Conservation (phyloP, 805 yeast species). For the Clavispora asparagi region DNA sequence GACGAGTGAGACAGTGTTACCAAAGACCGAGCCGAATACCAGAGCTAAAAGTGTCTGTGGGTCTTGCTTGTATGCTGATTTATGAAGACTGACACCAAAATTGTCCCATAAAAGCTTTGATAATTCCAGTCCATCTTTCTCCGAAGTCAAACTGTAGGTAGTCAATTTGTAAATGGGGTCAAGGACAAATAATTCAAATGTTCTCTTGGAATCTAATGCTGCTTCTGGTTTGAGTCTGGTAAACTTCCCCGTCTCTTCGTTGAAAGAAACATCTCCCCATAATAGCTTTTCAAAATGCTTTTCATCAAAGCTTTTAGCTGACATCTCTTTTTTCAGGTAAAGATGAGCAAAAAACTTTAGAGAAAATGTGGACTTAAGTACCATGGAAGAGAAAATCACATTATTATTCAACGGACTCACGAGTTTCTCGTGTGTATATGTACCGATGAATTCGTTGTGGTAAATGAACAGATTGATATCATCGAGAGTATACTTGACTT, state of each 20-base stretch:
- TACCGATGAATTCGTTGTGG: constrained; percentile 21
- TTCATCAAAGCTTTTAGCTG: constrained; percentile 12
- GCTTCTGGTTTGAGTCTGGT: neutral
- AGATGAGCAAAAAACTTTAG: constrained; percentile 56
- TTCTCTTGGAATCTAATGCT: constrained; percentile 13
- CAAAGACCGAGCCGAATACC: constrained; percentile 53
- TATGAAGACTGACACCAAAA: constrained; percentile 42
- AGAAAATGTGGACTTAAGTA: constrained; percentile 59
- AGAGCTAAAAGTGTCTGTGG: constrained; percentile 52
- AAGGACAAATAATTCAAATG: constrained; percentile 63
- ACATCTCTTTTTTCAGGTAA: constrained; percentile 27
- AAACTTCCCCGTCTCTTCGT: constrained; percentile 41
- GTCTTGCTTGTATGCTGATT: constrained; percentile 44
- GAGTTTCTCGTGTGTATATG: constrained; percentile 21
- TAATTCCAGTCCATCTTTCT: constrained; percentile 34
- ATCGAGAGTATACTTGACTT: constrained; percentile 55
- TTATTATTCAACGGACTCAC: constrained; percentile 62
- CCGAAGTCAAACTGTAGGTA: constrained; percentile 53
- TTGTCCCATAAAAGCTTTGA: constrained; percentile 40
- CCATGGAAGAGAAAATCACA: constrained; percentile 70
- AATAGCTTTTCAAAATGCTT: constrained; percentile 47
- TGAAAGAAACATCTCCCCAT: constrained; percentile 74
- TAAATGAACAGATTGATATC: constrained; percentile 55
- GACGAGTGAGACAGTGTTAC: constrained; percentile 44
- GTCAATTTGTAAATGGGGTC: constrained; percentile 78